Evolutionary conservation across 179 eudicot genomes (phyloP), one percentile per base, ranked within the genome.

Genomic region (Vitellaria paradoxa): DNA sequence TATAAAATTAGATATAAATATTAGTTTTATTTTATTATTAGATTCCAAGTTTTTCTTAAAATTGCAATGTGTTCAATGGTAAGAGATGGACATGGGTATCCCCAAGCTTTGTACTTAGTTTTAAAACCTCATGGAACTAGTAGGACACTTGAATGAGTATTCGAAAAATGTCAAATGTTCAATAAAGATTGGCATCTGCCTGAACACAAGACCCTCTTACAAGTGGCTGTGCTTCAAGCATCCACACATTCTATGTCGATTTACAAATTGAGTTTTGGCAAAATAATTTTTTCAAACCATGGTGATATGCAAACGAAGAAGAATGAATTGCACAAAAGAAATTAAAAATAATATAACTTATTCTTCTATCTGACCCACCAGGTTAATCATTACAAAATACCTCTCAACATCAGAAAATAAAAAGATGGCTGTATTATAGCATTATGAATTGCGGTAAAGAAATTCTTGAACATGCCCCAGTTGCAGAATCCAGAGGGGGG

Each of bases 401-500:
- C 55, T 69, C 21, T 46, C 53, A 40, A 18, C 24, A 68, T 37
- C 18, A 59, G 24, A 72, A 26, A 17, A 59, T 6, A 30, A 8
- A 72, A 4, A 3, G 3, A 56, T 13, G 26, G 9, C 14, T 17
- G 57, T 72, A 56, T 12, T 21, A 14, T 15, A 71, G 63, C 23
- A 70, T 55, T 23, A 24, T 24, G 49, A 55, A 52, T 55, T 3
- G 20, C 20, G 53, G 45, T 61, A 71, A 23, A 50, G 63, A 30
- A 21, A 26, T 52, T 26, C 52, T 37, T 72, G 65, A 37, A 56
- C 18, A 72, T 45, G 40, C 75, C 52, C 75, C 15, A 47, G 69
- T 42, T 59, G 7, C 57, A 74, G 47, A 63, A 63, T 75, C 69
- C 59, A 5, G 24, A 63, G 23, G 23, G 24, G 23, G n/a, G 1